These are phyloP conservation scores for Alternaria dauci DNA, from an alignment of 2,329 filamentous ascomycete genomes.

Conservation along the genomic window DNA sequence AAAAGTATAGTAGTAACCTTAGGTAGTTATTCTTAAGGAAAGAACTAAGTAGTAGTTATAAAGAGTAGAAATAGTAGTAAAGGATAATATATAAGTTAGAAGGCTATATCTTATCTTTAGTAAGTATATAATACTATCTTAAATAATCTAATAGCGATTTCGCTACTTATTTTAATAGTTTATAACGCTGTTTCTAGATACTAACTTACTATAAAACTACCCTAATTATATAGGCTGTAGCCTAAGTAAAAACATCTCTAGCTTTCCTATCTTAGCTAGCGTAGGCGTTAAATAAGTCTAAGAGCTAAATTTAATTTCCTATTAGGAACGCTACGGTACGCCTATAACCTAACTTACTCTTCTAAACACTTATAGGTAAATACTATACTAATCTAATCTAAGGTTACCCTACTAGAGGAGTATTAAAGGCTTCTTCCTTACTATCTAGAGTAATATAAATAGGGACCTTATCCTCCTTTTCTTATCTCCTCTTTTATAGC, in stretches of 20 bases:
- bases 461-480: constrained; percentile 8
- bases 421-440: constrained; percentile 21
- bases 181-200: constrained; percentile 21
- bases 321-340: constrained; percentile 3
- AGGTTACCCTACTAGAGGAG: constrained; percentile 5
- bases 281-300: constrained; percentile 10
- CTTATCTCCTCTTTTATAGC: constrained; percentile 11
- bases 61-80: too few species aligned
- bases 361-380: constrained; percentile 10
- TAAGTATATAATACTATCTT: constrained; percentile 18
- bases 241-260: constrained; percentile 13
- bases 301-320: constrained; percentile 10
- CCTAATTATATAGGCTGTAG: constrained; percentile 19
- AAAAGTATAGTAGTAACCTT: too few species aligned
- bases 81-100: too few species aligned
- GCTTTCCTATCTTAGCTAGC: constrained; percentile 28
- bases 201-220: constrained; percentile 30
- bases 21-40: too few species aligned
- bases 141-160: constrained; percentile 27
- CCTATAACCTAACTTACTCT: constrained; percentile 9
- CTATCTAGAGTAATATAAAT: constrained; percentile 12
- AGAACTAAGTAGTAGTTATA: too few species aligned
- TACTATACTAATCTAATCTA: constrained; percentile 9
- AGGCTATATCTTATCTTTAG: too few species aligned
- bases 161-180: constrained; percentile 22